Conservation (phyloP, 2,329 filamentous ascomycete genomes). For the Aspergillus brasiliensis region DNA sequence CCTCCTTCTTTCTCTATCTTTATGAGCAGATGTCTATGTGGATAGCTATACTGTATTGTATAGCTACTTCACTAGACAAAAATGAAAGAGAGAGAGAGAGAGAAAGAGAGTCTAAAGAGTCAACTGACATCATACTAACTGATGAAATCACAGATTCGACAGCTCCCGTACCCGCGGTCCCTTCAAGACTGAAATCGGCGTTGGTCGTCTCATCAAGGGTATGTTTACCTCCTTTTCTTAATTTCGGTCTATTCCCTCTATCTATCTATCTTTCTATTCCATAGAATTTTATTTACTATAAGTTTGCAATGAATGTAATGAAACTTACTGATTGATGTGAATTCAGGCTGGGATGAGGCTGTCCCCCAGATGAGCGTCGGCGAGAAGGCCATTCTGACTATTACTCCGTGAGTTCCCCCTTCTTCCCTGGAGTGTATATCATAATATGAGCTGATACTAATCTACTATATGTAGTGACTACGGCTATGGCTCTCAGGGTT, state of each 20-base stretch:
- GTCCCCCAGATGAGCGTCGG: slow-evolving; percentile 84
- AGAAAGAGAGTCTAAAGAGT: no score
- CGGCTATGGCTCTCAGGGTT: slow-evolving; percentile 58
- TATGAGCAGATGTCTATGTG: no score
- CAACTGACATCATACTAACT: not conserved
- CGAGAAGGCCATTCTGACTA: slow-evolving; percentile 84
- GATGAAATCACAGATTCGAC: slow-evolving; percentile 70
- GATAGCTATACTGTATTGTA: no score
- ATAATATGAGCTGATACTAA: no score
- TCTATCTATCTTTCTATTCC: not conserved
- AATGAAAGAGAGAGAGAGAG: no score
- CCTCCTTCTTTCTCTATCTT: not conserved
- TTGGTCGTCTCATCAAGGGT: slow-evolving; percentile 86
- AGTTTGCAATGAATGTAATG: not conserved
- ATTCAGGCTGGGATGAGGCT: slow-evolving; percentile 75
- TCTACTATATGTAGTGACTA: slow-evolving; percentile 32
- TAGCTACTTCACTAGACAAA: no score
- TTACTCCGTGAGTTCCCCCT: slow-evolving; percentile 64
- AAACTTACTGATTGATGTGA: not conserved
- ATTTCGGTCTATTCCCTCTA: no score
- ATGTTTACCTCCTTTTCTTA: slow-evolving; percentile 29
- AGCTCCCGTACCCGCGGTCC: slow-evolving; percentile 72
- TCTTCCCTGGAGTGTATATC: not conserved
- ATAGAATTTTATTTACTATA: not conserved
- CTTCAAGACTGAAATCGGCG: slow-evolving; percentile 77